These are phyloP conservation scores for Dactylellina parvicollis DNA, from an alignment of 2,329 filamentous ascomycete genomes.

Conservation along the genomic window DNA sequence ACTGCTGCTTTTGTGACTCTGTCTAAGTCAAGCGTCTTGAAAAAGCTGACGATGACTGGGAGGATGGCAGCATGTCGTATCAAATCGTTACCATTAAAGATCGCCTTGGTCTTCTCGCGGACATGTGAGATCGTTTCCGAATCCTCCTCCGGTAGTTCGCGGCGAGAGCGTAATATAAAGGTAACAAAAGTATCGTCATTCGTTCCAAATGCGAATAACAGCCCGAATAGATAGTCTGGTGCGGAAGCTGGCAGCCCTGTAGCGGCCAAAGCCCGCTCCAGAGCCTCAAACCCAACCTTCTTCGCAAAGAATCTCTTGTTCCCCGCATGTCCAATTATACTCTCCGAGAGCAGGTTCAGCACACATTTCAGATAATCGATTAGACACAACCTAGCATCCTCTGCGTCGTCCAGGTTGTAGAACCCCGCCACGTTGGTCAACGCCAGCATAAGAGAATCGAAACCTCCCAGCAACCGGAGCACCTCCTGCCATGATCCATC, in stretches of 20 bases:
- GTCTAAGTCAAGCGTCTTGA: conserved; percentile 58
- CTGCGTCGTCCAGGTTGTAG: conserved; percentile 68
- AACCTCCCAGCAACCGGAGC: conserved; percentile 82
- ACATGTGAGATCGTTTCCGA: conserved; percentile 30
- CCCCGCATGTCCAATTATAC: conserved; percentile 80
- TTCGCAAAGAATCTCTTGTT: conserved; percentile 89
- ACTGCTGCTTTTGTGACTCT: conserved; percentile 69
- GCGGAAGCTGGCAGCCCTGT: conserved; percentile 73
- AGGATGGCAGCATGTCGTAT: conserved; percentile 63
- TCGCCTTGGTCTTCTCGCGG: conserved; percentile 56
- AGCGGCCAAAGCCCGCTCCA: conserved; percentile 77
- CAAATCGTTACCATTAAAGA: conserved; percentile 58
- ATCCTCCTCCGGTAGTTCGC: conserved; percentile 42
- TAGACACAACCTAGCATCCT: conserved; percentile 72
- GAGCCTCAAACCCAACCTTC: conserved; percentile 78
- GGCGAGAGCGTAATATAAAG: conserved; percentile 46
- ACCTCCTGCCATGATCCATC: conserved; percentile 73
- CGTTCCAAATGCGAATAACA: conserved; percentile 80
- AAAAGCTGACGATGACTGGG: conserved; percentile 59
- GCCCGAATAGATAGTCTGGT: conserved; percentile 82
- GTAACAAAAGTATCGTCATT: conserved; percentile 74
- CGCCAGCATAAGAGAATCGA: conserved; percentile 76
- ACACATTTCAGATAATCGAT: conserved; percentile 76
- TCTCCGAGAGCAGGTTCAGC: conserved; percentile 78
- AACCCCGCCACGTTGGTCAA: conserved; percentile 77